A percentile compares a stretch with the other conserved stretches of the same genome.
These are phyloP conservation scores for Fusarium liriodendri DNA, from an alignment of 2,329 filamentous ascomycete species.

Conservation along the genomic window DNA sequence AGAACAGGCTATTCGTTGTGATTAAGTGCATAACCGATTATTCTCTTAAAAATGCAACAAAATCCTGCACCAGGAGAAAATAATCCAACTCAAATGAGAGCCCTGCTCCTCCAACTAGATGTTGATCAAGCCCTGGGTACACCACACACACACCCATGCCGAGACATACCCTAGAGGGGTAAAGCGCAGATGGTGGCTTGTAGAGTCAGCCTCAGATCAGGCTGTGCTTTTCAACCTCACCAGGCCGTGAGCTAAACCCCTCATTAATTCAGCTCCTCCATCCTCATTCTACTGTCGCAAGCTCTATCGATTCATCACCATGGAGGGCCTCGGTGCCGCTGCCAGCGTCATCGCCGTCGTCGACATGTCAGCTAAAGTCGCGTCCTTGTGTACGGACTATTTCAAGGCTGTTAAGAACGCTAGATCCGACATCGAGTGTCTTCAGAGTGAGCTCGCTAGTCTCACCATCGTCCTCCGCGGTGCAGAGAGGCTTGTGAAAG, in stretches of 20 bases:
- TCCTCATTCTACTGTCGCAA: background rate
- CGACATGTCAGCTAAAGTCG: background rate
- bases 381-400: background rate
- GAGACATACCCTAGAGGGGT: background rate
- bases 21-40: too few species aligned
- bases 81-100: too few species aligned
- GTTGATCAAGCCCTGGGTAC: too few species aligned
- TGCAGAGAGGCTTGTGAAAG: background rate
- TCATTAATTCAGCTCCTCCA: background rate
- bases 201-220: background rate
- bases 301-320: background rate
- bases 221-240: background rate
- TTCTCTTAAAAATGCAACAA: too few species aligned
- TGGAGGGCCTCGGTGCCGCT: slow-evolving; percentile 4
- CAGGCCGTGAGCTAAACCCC: background rate
- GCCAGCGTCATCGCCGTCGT: slow-evolving; percentile 7
- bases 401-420: slow-evolving; percentile 6
- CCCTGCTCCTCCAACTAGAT: too few species aligned
- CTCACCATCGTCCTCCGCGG: background rate
- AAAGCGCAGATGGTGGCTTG: background rate
- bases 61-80: too few species aligned
- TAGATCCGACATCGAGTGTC: slow-evolving; percentile 7
- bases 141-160: background rate
- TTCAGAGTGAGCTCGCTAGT: background rate
- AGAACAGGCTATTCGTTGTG: too few species aligned